Base-by-base conservation (phyloP, 2,329 filamentous ascomycete species). In the Polychaeton citri region DNA sequence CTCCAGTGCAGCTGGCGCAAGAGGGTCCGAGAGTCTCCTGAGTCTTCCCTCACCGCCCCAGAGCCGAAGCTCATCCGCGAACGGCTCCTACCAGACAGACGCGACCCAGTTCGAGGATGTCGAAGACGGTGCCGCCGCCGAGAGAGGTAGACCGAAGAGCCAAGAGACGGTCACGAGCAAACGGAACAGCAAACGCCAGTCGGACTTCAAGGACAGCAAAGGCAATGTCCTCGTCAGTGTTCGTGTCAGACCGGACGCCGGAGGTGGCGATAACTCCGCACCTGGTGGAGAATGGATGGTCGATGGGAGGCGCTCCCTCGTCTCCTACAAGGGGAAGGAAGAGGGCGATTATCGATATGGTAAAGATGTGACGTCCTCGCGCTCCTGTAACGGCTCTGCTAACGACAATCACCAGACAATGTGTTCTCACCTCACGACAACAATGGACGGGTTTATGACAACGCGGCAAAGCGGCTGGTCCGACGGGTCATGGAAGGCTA, bases 401-500 rank as follows among this genome's bases (percentile, higher is more conserved):
- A 9, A 8, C n/a, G 21, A 9, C 4, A 21, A 24, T 21, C 10
- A 19, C 21, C 50, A 93, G 90, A 98, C 65, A 96, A 96, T 62
- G 90, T 96, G 42, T 98, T 98, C 60, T 77, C 84, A 34, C 82
- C 86, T 13, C 77, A 92, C 55, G 88, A 98, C 55, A 83, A 95
- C 57, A 98, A 98, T 56, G 77, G 84, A 36, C 80, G 81, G 55
- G 90, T 98, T 7, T 98, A 98, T 57, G 90, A 98, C 60, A 78
- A 88, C 43, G 83, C 76, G 32, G 90, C 90, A 30, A 96, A 96
- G 62, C 81, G 90, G 43, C 69, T 98, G 35, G 90, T 98, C 32
- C 81, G 90, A 48, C 74, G 90, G 51, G 90, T 98, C 34, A 98
- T 98, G 90, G 90, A 98, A 65, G 90, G 90, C 30, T 98, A 96